These are phyloP conservation scores for Pleurotus platypus DNA, from an alignment of 768 basidiomycete species.

Conservation along the genomic window DNA sequence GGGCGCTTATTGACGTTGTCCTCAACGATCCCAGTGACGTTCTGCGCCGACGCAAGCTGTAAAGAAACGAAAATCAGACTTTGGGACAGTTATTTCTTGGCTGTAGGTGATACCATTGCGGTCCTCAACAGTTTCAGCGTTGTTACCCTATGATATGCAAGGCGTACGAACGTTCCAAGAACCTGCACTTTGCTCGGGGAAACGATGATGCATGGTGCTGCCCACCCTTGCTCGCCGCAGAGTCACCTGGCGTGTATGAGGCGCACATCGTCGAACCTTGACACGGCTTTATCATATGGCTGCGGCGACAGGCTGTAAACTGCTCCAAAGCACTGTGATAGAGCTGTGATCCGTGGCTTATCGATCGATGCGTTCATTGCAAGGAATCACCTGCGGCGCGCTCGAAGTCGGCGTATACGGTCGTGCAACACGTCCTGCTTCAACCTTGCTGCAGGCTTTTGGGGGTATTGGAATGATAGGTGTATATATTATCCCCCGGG, in stretches of 20 bases:
- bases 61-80: no score
- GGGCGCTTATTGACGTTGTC: no score
- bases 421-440: no score
- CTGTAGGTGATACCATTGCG: background rate
- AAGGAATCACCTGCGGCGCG: slow-evolving; percentile 5
- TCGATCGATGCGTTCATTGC: slow-evolving; percentile 2
- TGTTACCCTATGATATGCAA: background rate
- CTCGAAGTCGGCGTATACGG: background rate
- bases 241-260: background rate
- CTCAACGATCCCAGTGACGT: no score
- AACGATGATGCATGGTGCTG: background rate
- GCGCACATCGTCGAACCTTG: background rate
- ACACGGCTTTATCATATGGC: slow-evolving; percentile 3
- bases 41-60: no score
- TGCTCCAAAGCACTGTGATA: background rate
- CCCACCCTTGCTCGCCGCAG: background rate
- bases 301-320: background rate
- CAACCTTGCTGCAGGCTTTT: no score
- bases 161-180: background rate
- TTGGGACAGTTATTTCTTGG: background rate
- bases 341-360: slow-evolving; percentile 3
- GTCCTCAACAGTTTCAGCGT: background rate
- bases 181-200: background rate
- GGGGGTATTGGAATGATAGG: background rate
- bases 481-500: background rate